Evolutionary conservation across 2,329 filamentous ascomycete species (phyloP).

Genomic region (Botryosphaeria dothidea): DNA sequence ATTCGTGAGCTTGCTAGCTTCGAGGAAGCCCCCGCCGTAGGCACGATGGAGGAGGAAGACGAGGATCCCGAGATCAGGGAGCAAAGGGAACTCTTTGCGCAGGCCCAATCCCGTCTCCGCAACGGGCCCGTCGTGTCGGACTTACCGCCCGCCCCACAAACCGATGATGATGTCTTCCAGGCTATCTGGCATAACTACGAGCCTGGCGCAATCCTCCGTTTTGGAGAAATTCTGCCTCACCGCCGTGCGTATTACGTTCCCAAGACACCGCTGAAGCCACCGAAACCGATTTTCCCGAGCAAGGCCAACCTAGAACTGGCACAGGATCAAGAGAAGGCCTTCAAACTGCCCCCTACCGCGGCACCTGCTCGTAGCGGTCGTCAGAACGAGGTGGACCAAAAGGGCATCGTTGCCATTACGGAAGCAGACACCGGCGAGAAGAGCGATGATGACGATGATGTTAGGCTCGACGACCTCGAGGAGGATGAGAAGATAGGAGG

Average conservation of each 20-base stretch:
- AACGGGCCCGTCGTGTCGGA: slow-evolving; percentile 39
- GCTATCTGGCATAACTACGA: slow-evolving; percentile 82
- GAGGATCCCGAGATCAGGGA: slow-evolving; percentile 34
- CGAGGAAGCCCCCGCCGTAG: background rate
- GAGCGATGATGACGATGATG: slow-evolving; percentile 41
- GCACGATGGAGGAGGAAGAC: slow-evolving; percentile 30
- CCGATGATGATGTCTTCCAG: slow-evolving; percentile 72
- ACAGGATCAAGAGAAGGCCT: slow-evolving; percentile 81
- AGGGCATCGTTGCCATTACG: slow-evolving; percentile 54
- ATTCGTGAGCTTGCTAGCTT: slow-evolving; percentile 1
- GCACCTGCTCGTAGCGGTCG: slow-evolving; percentile 49
- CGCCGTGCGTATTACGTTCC: slow-evolving; percentile 77
- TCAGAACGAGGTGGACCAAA: slow-evolving; percentile 53
- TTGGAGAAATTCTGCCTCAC: slow-evolving; percentile 79
- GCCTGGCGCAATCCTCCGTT: slow-evolving; percentile 71
- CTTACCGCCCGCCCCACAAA: slow-evolving; percentile 70
- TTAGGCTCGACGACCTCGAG: slow-evolving; percentile 52
- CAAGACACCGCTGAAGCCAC: slow-evolving; percentile 76
- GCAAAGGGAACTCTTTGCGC: slow-evolving; percentile 35
- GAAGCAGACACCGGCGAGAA: slow-evolving; percentile 48
- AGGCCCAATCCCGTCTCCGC: slow-evolving; percentile 38
- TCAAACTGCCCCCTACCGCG: slow-evolving; percentile 68
- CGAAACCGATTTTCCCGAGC: slow-evolving; percentile 78
- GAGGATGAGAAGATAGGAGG: slow-evolving; percentile 71
- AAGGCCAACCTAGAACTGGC: slow-evolving; percentile 88